These are phyloP conservation scores for Stemphylium lycopersici DNA, from an alignment of 2,329 filamentous ascomycete genomes.

Conservation along the genomic window DNA sequence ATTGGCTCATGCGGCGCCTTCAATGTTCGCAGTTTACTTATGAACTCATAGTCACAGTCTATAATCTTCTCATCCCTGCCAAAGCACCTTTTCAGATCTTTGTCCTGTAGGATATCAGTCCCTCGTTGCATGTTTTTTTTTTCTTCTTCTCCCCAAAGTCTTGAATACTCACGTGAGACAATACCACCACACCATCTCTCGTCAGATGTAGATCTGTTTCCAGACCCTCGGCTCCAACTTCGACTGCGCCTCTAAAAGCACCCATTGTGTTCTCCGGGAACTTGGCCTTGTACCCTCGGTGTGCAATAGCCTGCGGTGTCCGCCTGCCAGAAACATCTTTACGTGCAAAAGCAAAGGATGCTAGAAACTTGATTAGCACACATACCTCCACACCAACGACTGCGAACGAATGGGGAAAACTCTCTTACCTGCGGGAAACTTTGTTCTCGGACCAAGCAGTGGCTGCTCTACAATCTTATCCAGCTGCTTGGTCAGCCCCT, in stretches of 20 bases:
- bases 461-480: constrained; percentile 45
- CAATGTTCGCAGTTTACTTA: constrained; percentile 71
- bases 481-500: constrained; percentile 42
- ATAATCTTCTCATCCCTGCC: constrained; percentile 73
- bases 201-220: constrained; percentile 90
- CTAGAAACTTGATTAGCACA: constrained; percentile 31
- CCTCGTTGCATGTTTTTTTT: neutral
- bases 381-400: neutral
- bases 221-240: constrained; percentile 77
- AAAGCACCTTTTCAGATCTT: constrained; percentile 79
- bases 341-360: constrained; percentile 43
- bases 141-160: too few species aligned
- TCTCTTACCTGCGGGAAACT: constrained; percentile 36
- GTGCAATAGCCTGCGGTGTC: constrained; percentile 75
- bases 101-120: constrained; percentile 61
- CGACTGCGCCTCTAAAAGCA: constrained; percentile 75
- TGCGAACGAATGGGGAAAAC: neutral
- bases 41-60: constrained; percentile 77
- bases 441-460: constrained; percentile 36
- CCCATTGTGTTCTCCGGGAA: constrained; percentile 87
- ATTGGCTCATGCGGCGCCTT: constrained; percentile 72
- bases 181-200: constrained; percentile 80
- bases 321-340: constrained; percentile 45
- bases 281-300: constrained; percentile 77
- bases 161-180: constrained; percentile 70